phyloP scores from a whole-genome alignment of 345 rosid species.

The Erodium maritimum region DNA sequence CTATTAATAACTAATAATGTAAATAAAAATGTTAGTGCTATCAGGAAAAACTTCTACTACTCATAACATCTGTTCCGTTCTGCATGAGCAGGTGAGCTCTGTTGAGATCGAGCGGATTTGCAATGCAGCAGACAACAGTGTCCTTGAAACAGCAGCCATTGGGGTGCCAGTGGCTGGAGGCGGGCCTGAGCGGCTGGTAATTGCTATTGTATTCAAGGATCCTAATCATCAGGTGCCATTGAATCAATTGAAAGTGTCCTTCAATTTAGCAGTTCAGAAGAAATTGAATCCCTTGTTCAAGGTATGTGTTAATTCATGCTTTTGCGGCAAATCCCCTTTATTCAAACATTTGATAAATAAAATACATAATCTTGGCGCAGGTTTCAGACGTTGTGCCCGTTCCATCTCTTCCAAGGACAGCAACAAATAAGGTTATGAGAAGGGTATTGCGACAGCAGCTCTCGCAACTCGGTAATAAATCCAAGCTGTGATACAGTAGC shows the following conservation, averaged over 20 bases:
- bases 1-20: too few relatives aligned
- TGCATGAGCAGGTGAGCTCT: slow-evolving; percentile 64
- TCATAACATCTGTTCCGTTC: neutral
- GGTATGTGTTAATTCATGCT: slow-evolving; percentile 24
- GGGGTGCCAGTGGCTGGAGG: slow-evolving; percentile 87
- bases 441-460: slow-evolving; percentile 70
- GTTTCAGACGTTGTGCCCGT: slow-evolving; percentile 46
- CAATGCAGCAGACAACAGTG: slow-evolving; percentile 43
- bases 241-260: slow-evolving; percentile 44
- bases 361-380: slow-evolving; percentile 21
- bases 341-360: neutral
- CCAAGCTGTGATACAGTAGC: slow-evolving; percentile 32
- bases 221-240: slow-evolving; percentile 15
- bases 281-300: slow-evolving; percentile 78
- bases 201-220: slow-evolving; percentile 64
- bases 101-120: slow-evolving; percentile 84
- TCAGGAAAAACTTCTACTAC: too few relatives aligned
- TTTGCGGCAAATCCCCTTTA: neutral
- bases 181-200: slow-evolving; percentile 75
- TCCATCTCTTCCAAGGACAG: slow-evolving; percentile 76
- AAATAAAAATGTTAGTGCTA: too few relatives aligned
- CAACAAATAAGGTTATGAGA: slow-evolving; percentile 90
- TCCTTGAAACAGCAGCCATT: slow-evolving; percentile 90
- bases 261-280: slow-evolving; percentile 78
- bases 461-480: slow-evolving; percentile 29